These are phyloP conservation scores for Aureobasidium sp. DNA, from an alignment of 2,329 filamentous ascomycete species.

Conservation along the genomic window DNA sequence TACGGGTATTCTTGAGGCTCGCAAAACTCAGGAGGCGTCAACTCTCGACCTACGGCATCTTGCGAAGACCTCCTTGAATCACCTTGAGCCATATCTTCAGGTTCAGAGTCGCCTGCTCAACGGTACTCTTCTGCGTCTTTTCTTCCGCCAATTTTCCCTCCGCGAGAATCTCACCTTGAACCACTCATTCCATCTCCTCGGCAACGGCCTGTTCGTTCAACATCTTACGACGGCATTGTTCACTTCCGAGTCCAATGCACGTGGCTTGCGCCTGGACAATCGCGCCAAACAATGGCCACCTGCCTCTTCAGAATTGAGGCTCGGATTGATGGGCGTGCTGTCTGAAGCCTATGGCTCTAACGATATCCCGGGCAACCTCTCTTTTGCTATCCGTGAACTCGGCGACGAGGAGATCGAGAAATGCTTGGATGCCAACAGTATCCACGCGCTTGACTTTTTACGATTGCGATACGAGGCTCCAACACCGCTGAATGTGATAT, in stretches of 20 bases:
- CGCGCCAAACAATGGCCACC: conserved; percentile 72
- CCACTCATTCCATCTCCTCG: conserved; percentile 71
- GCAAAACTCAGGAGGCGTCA: not conserved
- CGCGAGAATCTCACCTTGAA: conserved; percentile 66
- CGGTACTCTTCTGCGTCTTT: conserved; percentile 62
- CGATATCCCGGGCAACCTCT: conserved; percentile 37
- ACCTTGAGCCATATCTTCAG: conserved; percentile 34
- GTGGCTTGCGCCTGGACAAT: conserved; percentile 72
- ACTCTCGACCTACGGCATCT: not conserved
- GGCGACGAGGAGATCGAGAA: conserved; percentile 68
- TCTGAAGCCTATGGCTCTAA: conserved; percentile 58
- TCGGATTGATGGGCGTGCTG: conserved; percentile 80
- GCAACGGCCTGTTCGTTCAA: conserved; percentile 75
- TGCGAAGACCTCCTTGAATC: not conserved
- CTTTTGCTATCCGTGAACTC: conserved; percentile 77
- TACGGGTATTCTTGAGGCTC: not conserved
- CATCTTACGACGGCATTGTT: conserved; percentile 77
- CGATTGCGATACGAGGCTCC: conserved; percentile 77
- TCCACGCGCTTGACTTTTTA: conserved; percentile 90
- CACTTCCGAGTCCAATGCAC: conserved; percentile 68
- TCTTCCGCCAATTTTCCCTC: conserved; percentile 68
- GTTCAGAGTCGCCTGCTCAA: conserved; percentile 72
- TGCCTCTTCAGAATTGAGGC: conserved; percentile 82
- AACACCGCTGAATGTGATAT: conserved; percentile 59
- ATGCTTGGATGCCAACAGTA: conserved; percentile 71